Conservation (phyloP, 345 rosid species). For the Syzygium jambos region DNA sequence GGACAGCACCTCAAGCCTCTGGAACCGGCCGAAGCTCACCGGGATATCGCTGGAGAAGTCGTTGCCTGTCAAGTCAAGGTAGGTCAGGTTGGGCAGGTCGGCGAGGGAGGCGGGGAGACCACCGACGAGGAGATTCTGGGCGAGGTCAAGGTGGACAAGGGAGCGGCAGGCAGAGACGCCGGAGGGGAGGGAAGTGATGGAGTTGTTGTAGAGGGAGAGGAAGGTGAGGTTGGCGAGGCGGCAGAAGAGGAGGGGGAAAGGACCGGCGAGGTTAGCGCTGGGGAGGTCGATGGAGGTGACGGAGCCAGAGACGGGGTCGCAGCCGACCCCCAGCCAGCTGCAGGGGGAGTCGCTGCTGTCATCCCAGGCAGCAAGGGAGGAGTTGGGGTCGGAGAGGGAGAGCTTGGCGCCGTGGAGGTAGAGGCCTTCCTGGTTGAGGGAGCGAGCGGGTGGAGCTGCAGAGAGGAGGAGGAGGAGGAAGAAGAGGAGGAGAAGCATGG, state of each 20-base stretch:
- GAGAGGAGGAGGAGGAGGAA: slow-evolving; percentile 1
- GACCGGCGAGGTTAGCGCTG: slow-evolving; percentile 42
- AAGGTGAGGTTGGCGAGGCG: slow-evolving; percentile 47
- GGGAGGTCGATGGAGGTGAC: slow-evolving; percentile 70
- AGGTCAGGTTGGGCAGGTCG: slow-evolving; percentile 37
- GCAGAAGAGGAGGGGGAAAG: slow-evolving; percentile 65
- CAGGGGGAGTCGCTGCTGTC: slow-evolving; percentile 26
- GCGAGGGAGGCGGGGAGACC: slow-evolving; percentile 46
- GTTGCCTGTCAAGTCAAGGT: slow-evolving; percentile 74
- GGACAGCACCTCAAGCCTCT: slow-evolving; percentile 73
- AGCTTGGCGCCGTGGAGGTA: slow-evolving; percentile 21
- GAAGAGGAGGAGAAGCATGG: not conserved
- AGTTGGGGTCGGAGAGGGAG: slow-evolving; percentile 28
- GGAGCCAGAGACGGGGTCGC: slow-evolving; percentile 23
- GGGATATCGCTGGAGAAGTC: slow-evolving; percentile 91
- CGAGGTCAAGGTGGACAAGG: slow-evolving; percentile 65
- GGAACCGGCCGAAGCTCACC: slow-evolving; percentile 47
- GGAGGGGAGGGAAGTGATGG: slow-evolving; percentile 44
- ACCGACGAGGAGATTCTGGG: slow-evolving; percentile 77
- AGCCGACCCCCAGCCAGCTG: slow-evolving; percentile 27
- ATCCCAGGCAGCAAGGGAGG: slow-evolving; percentile 36
- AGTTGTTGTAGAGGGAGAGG: slow-evolving; percentile 53
- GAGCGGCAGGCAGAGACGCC: slow-evolving; percentile 47
- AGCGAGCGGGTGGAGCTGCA: not conserved
- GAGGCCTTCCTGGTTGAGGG: slow-evolving; percentile 39